phyloP scores from a whole-genome alignment of 345 rosid species.

The Pugionium dolabratum region DNA sequence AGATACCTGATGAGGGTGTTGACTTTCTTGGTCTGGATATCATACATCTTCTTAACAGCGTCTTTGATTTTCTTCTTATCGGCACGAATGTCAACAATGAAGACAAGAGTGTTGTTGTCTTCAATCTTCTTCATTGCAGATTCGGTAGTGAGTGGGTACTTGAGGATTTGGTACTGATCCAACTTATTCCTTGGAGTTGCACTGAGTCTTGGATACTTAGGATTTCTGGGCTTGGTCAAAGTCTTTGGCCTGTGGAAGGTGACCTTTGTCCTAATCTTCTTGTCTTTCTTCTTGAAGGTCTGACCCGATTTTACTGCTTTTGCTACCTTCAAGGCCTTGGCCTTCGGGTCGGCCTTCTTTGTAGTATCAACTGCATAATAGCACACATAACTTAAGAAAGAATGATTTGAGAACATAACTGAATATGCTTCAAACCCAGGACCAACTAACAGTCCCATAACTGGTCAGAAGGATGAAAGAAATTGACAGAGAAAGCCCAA shows the following conservation, averaged over 20 bases:
- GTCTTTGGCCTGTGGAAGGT: conserved; percentile 95
- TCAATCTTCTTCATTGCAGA: conserved; percentile 96
- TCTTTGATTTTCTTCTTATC: conserved; percentile 91
- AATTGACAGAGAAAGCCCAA: background rate
- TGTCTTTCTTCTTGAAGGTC: conserved; percentile 71
- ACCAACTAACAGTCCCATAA: no score
- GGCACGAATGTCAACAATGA: conserved; percentile 93
- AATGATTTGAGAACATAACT: background rate
- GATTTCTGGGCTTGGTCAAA: conserved; percentile 70
- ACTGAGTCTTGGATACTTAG: conserved; percentile 75
- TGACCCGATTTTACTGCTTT: conserved; percentile 86
- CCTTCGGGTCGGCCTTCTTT: conserved; percentile 78
- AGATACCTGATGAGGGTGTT: conserved; percentile 85
- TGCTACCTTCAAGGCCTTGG: conserved; percentile 84
- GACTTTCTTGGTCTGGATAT: conserved; percentile 90
- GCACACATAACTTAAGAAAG: background rate
- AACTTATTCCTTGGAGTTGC: conserved; percentile 94
- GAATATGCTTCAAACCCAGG: background rate
- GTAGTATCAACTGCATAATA: conserved; percentile 46
- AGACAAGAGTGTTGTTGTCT: conserved; percentile 91
- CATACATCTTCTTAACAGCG: conserved; percentile 95
- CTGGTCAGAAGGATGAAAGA: background rate
- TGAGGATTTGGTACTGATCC: conserved; percentile 87
- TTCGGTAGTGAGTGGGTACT: conserved; percentile 91
- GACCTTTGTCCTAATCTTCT: conserved; percentile 81